A percentile compares a stretch with the other conserved stretches of the same genome.
Evolutionary conservation across 768 basidiomycete genomes (phyloP).

Genomic region (Lactarius deliciosus): DNA sequence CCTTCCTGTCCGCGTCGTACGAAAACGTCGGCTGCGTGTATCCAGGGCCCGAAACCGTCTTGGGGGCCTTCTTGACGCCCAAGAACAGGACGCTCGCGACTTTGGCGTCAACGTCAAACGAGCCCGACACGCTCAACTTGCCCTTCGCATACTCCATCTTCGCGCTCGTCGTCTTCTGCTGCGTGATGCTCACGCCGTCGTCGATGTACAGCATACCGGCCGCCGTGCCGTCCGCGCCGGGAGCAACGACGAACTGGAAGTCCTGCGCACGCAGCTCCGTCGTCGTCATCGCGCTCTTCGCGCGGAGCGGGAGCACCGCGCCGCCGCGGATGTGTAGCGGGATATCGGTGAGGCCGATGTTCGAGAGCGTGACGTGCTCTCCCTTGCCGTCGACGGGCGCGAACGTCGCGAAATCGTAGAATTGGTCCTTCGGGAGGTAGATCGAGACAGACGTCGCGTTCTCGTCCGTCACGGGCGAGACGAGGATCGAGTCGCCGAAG

Average conservation of each 20-base stretch:
- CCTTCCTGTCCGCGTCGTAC: slow-evolving; percentile 43
- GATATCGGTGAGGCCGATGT: slow-evolving; percentile 56
- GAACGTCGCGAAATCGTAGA: slow-evolving; percentile 62
- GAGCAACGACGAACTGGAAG: slow-evolving; percentile 66
- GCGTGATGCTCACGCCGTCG: slow-evolving; percentile 55
- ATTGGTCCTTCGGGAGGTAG: slow-evolving; percentile 63
- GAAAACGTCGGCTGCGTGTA: slow-evolving; percentile 28
- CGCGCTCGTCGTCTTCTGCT: slow-evolving; percentile 34
- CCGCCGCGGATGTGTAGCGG: slow-evolving; percentile 65
- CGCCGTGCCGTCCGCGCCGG: slow-evolving; percentile 50
- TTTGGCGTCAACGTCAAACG: slow-evolving; percentile 35
- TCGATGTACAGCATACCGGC: slow-evolving; percentile 58
- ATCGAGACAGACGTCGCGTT: slow-evolving; percentile 55
- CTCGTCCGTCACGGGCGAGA: slow-evolving; percentile 66
- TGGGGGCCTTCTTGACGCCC: slow-evolving; percentile 33
- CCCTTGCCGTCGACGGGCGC: slow-evolving; percentile 50
- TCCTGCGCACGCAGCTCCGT: slow-evolving; percentile 50
- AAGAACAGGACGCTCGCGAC: slow-evolving; percentile 40
- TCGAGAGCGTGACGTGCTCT: slow-evolving; percentile 42
- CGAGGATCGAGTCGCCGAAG: slow-evolving; percentile 64
- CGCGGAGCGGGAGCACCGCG: slow-evolving; percentile 56
- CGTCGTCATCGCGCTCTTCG: slow-evolving; percentile 59
- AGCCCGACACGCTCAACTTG: slow-evolving; percentile 35
- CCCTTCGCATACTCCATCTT: slow-evolving; percentile 33
- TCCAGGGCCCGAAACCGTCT: slow-evolving; percentile 29